Base-by-base conservation (phyloP, 1,139 yeast species). In the Schwanniomyces etchellsii region DNA sequence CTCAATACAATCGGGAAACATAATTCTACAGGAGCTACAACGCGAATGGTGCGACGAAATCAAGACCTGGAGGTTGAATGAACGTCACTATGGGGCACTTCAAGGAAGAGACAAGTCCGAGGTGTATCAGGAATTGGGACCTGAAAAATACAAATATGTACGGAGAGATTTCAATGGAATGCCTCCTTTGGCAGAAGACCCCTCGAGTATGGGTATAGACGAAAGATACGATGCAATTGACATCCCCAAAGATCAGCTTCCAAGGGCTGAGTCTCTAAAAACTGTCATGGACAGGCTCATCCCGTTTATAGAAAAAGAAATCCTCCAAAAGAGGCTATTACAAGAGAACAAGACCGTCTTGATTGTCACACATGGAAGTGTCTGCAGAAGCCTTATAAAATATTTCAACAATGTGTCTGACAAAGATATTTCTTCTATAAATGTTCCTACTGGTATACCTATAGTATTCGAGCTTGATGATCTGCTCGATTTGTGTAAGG, bases 391-490 rank as follows among this genome's bases (percentile, higher is more conserved):
- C 14, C 57, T 81, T 22, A 63, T 81, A 33, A 81, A 81, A 45
- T 60, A 76, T 31, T 46, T 82, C 25, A 72, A 72, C 38, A 56
- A 60, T 3, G 70, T 81, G 3, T 64, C 73, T 27, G 84, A 80
- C 44, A 66, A 67, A n/a, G 79, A 74, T 33, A 81, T 82, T 30
- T 71, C 77, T 35, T 63, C 70, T 29, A 69, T 82, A 30, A 81
- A 82, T 48, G 80, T 81, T 7, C 91, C 94, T 2, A 82, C 84
- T 28, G 91, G 88, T 0, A 76, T 82, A 7, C 93, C 93, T 4
- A 57, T 82, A 35, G 74, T 77, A 23, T 60, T 77, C 37, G 80
- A 77, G 38, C 46, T 77, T 23, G 48, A 71, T 39, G 67, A 67
- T 26, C 48, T 61, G 10, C 63, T 76, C 21, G 52, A 57, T 23